phyloP scores from a whole-genome alignment of 352 stramenopile genomes.

The Thraustotheca clavata region DNA sequence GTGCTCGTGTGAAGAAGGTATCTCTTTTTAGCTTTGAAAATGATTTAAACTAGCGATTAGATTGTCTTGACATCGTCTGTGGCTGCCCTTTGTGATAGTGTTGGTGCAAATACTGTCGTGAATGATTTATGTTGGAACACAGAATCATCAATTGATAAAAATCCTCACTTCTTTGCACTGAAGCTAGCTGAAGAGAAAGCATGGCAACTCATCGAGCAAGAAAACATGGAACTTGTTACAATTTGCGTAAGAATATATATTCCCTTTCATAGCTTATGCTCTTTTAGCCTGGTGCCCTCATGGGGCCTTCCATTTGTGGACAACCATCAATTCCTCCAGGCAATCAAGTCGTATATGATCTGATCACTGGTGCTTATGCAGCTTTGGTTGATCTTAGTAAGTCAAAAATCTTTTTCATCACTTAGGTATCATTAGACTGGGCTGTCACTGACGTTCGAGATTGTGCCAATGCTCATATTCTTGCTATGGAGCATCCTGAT shows the following conservation, averaged over 20 bases:
- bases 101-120: conserved; percentile 1
- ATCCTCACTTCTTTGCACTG: conserved; percentile 19
- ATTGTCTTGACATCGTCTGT: conserved; percentile 21
- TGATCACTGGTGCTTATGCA: conserved; percentile 18
- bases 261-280: neutral
- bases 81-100: conserved; percentile 12
- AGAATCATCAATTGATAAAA: conserved; percentile 19
- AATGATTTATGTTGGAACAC: conserved; percentile 22
- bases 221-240: conserved; percentile 69
- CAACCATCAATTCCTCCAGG: conserved; percentile 10
- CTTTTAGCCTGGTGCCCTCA: conserved; percentile 18
- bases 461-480: conserved; percentile 18
- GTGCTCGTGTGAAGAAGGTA: conserved; percentile 21
- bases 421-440: conserved; percentile 16
- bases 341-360: conserved; percentile 22
- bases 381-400: conserved; percentile 22
- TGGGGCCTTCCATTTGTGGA: conserved; percentile 13
- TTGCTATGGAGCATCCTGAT: conserved; percentile 16
- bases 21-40: neutral
- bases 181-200: conserved; percentile 21
- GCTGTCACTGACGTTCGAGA: conserved; percentile 21
- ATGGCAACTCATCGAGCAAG: conserved; percentile 22
- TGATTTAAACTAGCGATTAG: neutral
- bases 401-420: neutral
- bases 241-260: conserved; percentile 54